A percentile compares a stretch with the other conserved stretches of the same genome.
Conservation (phyloP, 495 filamentous ascomycete genomes). For the Lophiotrema nucula region DNA sequence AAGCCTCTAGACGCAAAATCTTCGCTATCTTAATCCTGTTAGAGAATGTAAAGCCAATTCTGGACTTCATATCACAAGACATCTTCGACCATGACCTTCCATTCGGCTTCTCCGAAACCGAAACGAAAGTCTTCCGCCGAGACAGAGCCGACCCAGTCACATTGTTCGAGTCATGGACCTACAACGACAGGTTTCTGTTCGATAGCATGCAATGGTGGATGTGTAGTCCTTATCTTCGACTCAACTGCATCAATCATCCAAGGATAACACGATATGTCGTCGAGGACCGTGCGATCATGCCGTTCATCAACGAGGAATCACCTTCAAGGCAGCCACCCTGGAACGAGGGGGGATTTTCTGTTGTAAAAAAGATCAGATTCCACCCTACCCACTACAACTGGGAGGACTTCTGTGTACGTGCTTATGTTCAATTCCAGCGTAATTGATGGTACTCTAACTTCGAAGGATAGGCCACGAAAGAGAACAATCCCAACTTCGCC, state of each 20-base stretch:
- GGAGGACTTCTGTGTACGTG: background rate
- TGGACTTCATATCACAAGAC: constrained; percentile 1
- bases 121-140: too few relatives aligned
- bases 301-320: constrained; percentile 3
- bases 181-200: background rate
- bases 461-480: too few relatives aligned
- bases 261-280: background rate
- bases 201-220: constrained; percentile 12
- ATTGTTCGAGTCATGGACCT: too few relatives aligned
- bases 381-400: constrained; percentile 11
- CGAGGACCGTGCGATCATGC: background rate
- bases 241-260: background rate
- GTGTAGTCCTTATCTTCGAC: constrained; percentile 7
- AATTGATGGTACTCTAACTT: too few relatives aligned
- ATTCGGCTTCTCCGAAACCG: background rate
- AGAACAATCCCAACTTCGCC: too few relatives aligned
- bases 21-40: constrained; percentile 4
- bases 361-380: constrained; percentile 5
- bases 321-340: too few relatives aligned
- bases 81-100: constrained; percentile 10
- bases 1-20: constrained; percentile 12
- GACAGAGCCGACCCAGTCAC: too few relatives aligned
- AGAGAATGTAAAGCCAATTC: background rate
- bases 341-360: background rate
- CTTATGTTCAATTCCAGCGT: too few relatives aligned